Evolutionary conservation across 2,329 filamentous ascomycete species (phyloP).

Genomic region (Ophiocordyceps sinensis): DNA sequence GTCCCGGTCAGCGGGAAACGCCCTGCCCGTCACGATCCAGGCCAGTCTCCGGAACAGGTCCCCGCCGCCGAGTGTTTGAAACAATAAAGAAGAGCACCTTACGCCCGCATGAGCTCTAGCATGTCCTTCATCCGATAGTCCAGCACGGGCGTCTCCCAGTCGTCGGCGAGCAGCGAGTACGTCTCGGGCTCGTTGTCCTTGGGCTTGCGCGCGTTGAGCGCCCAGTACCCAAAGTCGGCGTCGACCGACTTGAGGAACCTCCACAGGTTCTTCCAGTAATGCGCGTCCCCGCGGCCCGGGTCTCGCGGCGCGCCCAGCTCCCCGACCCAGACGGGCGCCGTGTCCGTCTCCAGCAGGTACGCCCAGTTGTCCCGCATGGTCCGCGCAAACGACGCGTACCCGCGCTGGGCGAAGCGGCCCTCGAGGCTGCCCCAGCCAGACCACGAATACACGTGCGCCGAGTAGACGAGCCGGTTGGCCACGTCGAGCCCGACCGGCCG

Average conservation of each 20-base stretch:
- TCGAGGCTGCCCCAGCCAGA: conserved; percentile 51
- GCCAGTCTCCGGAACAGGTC: neutral
- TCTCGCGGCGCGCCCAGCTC: conserved; percentile 46
- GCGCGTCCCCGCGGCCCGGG: conserved; percentile 40
- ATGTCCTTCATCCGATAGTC: conserved; percentile 51
- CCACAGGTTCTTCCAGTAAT: conserved; percentile 53
- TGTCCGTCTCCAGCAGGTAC: conserved; percentile 35
- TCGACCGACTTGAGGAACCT: conserved; percentile 41
- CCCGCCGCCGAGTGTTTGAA: neutral
- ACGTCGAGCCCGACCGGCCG: conserved; percentile 45
- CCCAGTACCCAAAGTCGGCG: conserved; percentile 58
- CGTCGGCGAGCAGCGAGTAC: conserved; percentile 47
- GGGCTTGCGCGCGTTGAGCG: conserved; percentile 51
- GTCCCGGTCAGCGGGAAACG: too few relatives aligned
- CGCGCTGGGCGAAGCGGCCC: conserved; percentile 44
- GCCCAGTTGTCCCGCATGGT: conserved; percentile 54
- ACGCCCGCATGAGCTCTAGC: conserved; percentile 31
- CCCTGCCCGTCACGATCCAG: neutral
- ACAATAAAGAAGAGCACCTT: neutral
- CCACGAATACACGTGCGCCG: conserved; percentile 55
- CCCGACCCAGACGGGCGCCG: conserved; percentile 50
- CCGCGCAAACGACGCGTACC: conserved; percentile 45
- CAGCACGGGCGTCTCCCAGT: conserved; percentile 47
- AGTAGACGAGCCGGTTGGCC: conserved; percentile 46
- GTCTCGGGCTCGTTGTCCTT: conserved; percentile 40